A percentile compares a stretch with the other conserved stretches of the same genome.
These are phyloP conservation scores for Penicillium freii DNA, from an alignment of 2,329 filamentous ascomycete species.

Conservation along the genomic window DNA sequence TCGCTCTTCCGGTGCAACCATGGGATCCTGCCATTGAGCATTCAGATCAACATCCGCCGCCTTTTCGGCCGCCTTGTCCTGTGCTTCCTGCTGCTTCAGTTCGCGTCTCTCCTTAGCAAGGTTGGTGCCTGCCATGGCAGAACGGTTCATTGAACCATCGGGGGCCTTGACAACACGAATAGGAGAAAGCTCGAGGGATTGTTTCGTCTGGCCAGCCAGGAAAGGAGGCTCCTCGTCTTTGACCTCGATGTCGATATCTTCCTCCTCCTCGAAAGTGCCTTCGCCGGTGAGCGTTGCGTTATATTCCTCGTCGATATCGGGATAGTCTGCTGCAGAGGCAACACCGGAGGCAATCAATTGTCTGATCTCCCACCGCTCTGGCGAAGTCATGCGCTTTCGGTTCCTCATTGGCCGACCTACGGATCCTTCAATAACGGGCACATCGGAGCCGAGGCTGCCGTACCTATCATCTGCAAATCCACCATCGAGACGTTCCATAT, in stretches of 20 bases:
- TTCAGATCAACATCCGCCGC: constrained; percentile 76
- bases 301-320: constrained; percentile 91
- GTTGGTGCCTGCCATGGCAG: constrained; percentile 88
- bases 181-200: constrained; percentile 88
- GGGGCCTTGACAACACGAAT: constrained; percentile 97
- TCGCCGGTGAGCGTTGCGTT: constrained; percentile 83
- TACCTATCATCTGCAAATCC: constrained; percentile 54
- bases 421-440: constrained; percentile 64
- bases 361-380: constrained; percentile 95
- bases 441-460: constrained; percentile 50
- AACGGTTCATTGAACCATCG: constrained; percentile 94
- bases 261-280: constrained; percentile 84
- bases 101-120: constrained; percentile 89
- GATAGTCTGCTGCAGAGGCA: constrained; percentile 87
- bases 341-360: constrained; percentile 95
- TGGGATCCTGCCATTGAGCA: constrained; percentile 94
- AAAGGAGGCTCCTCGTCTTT: constrained; percentile 96
- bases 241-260: constrained; percentile 96
- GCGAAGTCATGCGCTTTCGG: constrained; percentile 92
- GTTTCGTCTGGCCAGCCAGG: constrained; percentile 91
- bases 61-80: constrained; percentile 72
- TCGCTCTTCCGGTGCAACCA: constrained; percentile 79
- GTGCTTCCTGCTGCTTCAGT: constrained; percentile 79
- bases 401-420: constrained; percentile 58
- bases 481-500: constrained; percentile 76